These are phyloP conservation scores for Dactylonectria macrodidyma DNA, from an alignment of 2,329 filamentous ascomycete species.

Conservation along the genomic window DNA sequence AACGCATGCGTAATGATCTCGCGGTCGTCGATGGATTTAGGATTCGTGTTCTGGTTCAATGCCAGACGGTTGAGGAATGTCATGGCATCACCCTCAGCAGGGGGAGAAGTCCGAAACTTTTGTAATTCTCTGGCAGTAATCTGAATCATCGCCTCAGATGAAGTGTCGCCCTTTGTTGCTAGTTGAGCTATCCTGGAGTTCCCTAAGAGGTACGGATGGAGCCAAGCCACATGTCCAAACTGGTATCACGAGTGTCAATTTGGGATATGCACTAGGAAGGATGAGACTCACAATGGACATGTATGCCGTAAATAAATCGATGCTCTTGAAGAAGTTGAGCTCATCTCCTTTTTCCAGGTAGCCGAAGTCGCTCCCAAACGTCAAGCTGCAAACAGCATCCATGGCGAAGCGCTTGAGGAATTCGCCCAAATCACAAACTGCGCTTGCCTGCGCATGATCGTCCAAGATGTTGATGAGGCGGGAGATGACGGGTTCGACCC, in stretches of 20 bases:
- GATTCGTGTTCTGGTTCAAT: slow-evolving; percentile 11
- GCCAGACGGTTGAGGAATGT: slow-evolving; percentile 16
- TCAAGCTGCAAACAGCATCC: slow-evolving; percentile 20
- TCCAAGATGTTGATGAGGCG: slow-evolving; percentile 4
- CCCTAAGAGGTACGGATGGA: slow-evolving; percentile 19
- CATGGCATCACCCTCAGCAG: slow-evolving; percentile 15
- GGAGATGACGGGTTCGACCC: slow-evolving; percentile 17
- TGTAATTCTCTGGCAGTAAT: slow-evolving; percentile 1
- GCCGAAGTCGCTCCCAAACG: slow-evolving; percentile 18
- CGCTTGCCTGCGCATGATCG: background rate
- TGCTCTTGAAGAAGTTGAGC: slow-evolving; percentile 7
- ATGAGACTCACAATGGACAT: slow-evolving; percentile 23
- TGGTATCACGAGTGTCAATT: background rate
- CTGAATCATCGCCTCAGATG: slow-evolving; percentile 4
- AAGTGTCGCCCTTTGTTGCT: slow-evolving; percentile 8
- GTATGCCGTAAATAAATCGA: slow-evolving; percentile 16
- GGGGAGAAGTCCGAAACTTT: slow-evolving; percentile 9
- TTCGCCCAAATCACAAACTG: slow-evolving; percentile 12
- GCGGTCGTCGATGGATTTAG: slow-evolving; percentile 15
- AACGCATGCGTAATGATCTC: slow-evolving; percentile 23
- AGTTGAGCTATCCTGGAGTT: slow-evolving; percentile 14
- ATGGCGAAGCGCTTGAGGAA: slow-evolving; percentile 15
- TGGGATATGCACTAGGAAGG: background rate
- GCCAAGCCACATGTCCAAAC: slow-evolving; percentile 21
- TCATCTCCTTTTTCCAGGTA: slow-evolving; percentile 23